phyloP scores from a whole-genome alignment of 2,329 filamentous ascomycete genomes.

The Didymella glomerata region DNA sequence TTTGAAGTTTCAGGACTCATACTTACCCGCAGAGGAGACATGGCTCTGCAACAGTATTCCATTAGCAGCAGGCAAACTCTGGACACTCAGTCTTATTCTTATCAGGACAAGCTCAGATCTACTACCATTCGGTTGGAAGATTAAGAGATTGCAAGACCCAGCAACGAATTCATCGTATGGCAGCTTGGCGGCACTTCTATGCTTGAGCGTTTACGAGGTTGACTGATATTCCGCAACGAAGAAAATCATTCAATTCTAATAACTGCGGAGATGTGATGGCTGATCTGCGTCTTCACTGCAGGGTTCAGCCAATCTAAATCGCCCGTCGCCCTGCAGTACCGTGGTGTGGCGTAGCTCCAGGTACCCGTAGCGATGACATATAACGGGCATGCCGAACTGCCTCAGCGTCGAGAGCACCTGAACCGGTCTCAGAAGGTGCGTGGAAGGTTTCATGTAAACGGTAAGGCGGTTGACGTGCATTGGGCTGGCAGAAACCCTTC shows the following conservation, averaged over 20 bases:
- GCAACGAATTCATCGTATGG: background rate
- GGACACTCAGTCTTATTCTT: too few relatives aligned
- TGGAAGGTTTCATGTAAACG: background rate
- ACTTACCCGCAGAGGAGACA: too few relatives aligned
- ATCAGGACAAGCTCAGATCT: too few relatives aligned
- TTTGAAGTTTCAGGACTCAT: too few relatives aligned
- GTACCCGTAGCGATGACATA: background rate
- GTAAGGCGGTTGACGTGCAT: slow-evolving; percentile 14
- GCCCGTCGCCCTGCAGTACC: background rate
- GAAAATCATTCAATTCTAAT: background rate
- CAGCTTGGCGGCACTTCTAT: background rate
- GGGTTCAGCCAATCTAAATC: background rate
- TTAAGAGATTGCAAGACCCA: background rate
- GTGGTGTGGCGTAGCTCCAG: slow-evolving; percentile 8
- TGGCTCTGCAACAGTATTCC: too few relatives aligned
- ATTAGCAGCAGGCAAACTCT: too few relatives aligned
- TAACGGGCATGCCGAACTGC: background rate
- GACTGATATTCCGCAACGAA: background rate
- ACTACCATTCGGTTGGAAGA: background rate
- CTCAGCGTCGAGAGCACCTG: background rate
- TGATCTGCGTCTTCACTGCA: background rate
- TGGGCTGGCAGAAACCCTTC: background rate
- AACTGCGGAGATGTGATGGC: background rate
- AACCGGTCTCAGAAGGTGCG: background rate
- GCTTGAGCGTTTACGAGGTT: background rate